phyloP scores from a whole-genome alignment of 2,329 filamentous ascomycete species.

The Dothideomycetes sp. region DNA sequence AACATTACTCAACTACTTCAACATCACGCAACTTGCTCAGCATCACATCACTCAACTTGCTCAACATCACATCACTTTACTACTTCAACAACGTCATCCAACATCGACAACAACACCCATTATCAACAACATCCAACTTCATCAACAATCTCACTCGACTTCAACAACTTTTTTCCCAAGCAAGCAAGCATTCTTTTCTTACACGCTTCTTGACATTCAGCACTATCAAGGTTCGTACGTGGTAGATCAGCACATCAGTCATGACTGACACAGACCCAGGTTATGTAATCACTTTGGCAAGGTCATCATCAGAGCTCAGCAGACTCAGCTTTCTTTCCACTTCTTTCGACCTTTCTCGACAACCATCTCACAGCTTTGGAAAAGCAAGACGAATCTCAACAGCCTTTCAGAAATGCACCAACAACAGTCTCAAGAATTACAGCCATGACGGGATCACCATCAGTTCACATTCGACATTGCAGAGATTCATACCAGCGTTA shows the following conservation, averaged over 20 bases:
- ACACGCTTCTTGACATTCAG: background rate
- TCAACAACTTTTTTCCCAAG: background rate
- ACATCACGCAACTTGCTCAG: background rate
- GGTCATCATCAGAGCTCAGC: background rate
- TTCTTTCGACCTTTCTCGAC: background rate
- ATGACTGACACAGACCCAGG: slow-evolving; percentile 4
- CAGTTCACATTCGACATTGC: background rate
- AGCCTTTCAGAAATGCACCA: background rate
- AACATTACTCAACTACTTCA: background rate
- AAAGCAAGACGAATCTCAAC: background rate
- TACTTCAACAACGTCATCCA: background rate
- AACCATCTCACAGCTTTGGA: background rate
- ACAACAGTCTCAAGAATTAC: slow-evolving; percentile 5
- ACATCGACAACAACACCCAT: slow-evolving; percentile 2
- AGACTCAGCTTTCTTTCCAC: no score
- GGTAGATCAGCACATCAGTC: background rate
- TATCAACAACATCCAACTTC: background rate
- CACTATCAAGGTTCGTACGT: slow-evolving; percentile 6
- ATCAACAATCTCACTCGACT: background rate
- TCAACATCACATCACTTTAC: background rate
- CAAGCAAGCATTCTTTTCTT: background rate
- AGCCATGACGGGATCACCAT: slow-evolving; percentile 14
- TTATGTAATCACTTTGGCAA: no score
- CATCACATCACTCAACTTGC: background rate
- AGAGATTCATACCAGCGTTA: slow-evolving; percentile 3